Base-by-base conservation (phyloP, 2,329 filamentous ascomycete genomes). In the Karstenula rhodostoma region DNA sequence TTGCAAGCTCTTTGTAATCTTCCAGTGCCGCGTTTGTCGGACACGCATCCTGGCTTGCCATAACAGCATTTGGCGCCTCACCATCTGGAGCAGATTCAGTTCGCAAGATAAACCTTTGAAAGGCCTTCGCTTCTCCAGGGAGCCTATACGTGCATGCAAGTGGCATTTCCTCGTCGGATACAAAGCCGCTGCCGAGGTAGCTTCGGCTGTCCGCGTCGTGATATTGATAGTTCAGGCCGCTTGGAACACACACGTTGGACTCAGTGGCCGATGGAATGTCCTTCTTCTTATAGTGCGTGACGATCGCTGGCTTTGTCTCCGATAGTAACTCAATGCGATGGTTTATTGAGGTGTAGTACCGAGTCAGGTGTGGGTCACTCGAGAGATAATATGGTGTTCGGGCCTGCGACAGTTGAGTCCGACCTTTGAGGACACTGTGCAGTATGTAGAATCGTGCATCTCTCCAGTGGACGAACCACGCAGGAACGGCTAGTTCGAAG, bases 1-100 rank as follows among this genome's bases (percentile, higher is more conserved):
- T 69, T 0, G 79, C 78, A 19, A 89, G 80, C 0, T 81, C 77
- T 52, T 84, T 83, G 67, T 82, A 89, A 55, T 90, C 86, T 0
- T 83, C 81, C 0, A 86, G 60, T 0, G 82, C 78, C 58, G 90
- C 74, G 22, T 80, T 65, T 0, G 57, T 12, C 0, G 87, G 85
- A 52, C 86, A 88, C 0, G 69, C 51, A 0, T 64, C 71, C 5
- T 63, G 52, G 19, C 49, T 66, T 8, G 70, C 80, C 13, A 90
- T 79, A 0, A 85, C 81, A 0, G 78, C 64, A 57, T 91, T 90
- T 0, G 84, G 77, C 0, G 69, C 47, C 0, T 65, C 55, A 0
- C 74, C 80, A 56, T 73, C 64, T 0, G 72, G 70, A 1, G 40
- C 43, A 1, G 56, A 25, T 1, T 67, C 61, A 1, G 77, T 69